Percentiles rank a stretch among this genome's conserved stretches.
Evolutionary conservation across 2,329 filamentous ascomycete genomes (phyloP).

Genomic region (Cercospora brassicicola): DNA sequence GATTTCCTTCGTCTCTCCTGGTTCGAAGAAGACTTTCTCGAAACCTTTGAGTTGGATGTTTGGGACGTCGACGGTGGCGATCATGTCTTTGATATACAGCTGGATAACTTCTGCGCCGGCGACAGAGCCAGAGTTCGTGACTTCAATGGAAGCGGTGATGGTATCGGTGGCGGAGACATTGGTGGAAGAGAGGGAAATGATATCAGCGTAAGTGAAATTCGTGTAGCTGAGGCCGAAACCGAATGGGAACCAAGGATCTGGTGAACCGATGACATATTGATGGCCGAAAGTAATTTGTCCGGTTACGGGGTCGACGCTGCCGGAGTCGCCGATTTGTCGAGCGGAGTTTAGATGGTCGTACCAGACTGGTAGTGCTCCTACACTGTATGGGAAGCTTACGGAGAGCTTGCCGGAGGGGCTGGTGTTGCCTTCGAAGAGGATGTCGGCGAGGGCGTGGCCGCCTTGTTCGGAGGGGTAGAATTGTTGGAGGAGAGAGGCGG

Average conservation of each 20-base stretch:
- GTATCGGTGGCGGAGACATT: conserved; percentile 41
- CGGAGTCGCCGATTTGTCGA: conserved; percentile 54
- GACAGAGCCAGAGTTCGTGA: conserved; percentile 62
- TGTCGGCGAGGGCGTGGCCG: conserved; percentile 31
- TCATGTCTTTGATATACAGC: conserved; percentile 51
- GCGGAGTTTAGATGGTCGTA: conserved; percentile 60
- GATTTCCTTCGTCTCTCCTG: conserved; percentile 26
- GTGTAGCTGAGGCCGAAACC: conserved; percentile 48
- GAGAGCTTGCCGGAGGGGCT: conserved; percentile 35
- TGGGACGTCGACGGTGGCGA: conserved; percentile 50
- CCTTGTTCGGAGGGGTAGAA: conserved; percentile 73
- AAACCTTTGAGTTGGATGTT: conserved; percentile 47
- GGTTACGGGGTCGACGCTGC: conserved; percentile 46
- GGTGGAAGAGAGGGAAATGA: neutral
- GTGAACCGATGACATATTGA: conserved; percentile 44
- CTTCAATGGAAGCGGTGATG: conserved; percentile 61
- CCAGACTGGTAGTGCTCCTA: conserved; percentile 53
- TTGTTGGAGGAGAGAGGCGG: conserved; percentile 68
- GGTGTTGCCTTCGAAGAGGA: conserved; percentile 34
- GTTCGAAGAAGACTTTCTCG: conserved; percentile 39
- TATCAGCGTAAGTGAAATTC: conserved; percentile 18
- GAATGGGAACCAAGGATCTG: conserved; percentile 44
- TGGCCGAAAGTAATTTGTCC: conserved; percentile 47
- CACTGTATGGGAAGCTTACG: conserved; percentile 34
- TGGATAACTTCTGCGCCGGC: conserved; percentile 58